Base-by-base conservation (phyloP, 2,329 filamentous ascomycete genomes). In the Neoascochyta sp. region DNA sequence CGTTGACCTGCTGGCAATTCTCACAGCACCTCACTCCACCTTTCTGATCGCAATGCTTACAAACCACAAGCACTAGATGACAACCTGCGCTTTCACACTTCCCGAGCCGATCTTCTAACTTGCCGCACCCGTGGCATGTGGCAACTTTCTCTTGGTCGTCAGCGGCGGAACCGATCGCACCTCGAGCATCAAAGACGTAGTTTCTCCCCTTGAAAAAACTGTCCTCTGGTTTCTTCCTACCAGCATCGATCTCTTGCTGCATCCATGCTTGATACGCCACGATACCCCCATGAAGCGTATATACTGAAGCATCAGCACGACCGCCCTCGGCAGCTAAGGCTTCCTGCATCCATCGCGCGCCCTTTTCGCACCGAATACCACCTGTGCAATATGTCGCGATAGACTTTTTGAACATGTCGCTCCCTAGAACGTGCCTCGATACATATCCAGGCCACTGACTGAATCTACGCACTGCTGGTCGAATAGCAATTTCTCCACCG, bases 321-420 rank as follows among this genome's bases (percentile, higher is more conserved):
- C 22, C 24, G 10, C 34, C 39, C 7, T 37, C 24, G 13, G 22
- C 27, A 1, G 14, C 24, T 6, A 47, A 24, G 2, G 40, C 38
- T 17, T 52, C 48, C 22, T 47, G 39, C 48, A 52, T 52, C 46
- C 47, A 52, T 10, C 48, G 34, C n/a, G 45, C 48, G 13, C 44
- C 46, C 16, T 52, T 52, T 22, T 52, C 48, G 22, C 48, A 52
- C 8, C 48, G 32, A 9, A 52, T 50, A 2, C 48, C 48, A 13
- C 48, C 48, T 1, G 48, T 52, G 18, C 48, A 52, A 22, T 52
- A 52, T 6, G 48, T 50, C 22, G 46, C 36, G 19, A 52, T 37
- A 3, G 42, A 34, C 14, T 44, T 45, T 21, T 32, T 36, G 22
- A 20, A 36, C 12, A 25, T 17, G 5, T 41, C 34, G 8, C 38